Evolutionary conservation across 169 alveolate genomes (phyloP).

Genomic region (Amoebophrya sp.): DNA sequence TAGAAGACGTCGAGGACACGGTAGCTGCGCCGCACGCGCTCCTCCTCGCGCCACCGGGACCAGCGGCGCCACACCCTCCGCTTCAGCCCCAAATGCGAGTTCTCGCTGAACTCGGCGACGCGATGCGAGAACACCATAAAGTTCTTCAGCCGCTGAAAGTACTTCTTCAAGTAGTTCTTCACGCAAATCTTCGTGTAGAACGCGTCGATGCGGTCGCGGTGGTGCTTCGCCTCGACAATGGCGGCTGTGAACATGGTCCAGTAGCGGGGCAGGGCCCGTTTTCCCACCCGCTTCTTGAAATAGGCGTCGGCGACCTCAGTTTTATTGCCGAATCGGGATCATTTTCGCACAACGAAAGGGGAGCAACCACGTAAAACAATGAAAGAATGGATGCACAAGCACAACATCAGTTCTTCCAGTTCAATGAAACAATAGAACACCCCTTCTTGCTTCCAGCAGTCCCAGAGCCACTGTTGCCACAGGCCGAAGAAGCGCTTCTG

Average conservation of each 20-base stretch:
- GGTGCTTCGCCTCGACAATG: not conserved
- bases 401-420: too few relatives aligned
- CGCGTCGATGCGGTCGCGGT: not conserved
- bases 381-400: too few relatives aligned
- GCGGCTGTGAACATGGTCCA: not conserved
- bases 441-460: not conserved
- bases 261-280: too few relatives aligned
- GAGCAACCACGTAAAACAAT: too few relatives aligned
- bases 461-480: not conserved
- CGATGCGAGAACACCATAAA: not conserved
- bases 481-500: not conserved
- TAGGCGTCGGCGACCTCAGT: not conserved
- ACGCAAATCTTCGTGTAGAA: not conserved
- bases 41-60: not conserved
- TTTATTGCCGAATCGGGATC: too few relatives aligned
- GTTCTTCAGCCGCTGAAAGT: not conserved
- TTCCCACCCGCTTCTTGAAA: not conserved
- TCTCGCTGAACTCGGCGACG: not conserved
- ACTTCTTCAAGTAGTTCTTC: not conserved
- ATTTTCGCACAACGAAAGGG: too few relatives aligned
- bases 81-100: too few relatives aligned
- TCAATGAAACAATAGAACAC: not conserved
- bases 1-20: not conserved
- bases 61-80: not conserved
- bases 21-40: not conserved